A percentile compares a stretch with the other conserved stretches of the same genome.
Evolutionary conservation across 768 basidiomycete species (phyloP).

Genomic region (Boletus rex-veris): DNA sequence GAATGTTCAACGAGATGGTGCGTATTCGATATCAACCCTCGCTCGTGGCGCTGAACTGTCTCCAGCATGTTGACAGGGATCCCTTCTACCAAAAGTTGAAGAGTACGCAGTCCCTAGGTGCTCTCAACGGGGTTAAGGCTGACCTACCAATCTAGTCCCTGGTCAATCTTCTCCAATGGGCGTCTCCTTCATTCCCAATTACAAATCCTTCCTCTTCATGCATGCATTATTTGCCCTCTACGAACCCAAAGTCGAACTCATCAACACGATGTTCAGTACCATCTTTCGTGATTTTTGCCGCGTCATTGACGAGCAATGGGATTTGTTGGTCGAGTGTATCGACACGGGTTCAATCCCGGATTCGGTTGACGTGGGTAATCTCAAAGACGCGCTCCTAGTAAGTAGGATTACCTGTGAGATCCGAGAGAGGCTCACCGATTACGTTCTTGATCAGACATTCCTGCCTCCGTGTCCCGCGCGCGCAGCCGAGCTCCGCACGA

Average conservation of each 20-base stretch:
- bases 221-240: constrained; percentile 23
- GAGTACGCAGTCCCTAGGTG: neutral
- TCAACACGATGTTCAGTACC: constrained; percentile 22
- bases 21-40: neutral
- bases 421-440: neutral
- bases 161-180: constrained; percentile 14
- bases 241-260: constrained; percentile 18
- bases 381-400: constrained; percentile 13
- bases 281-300: constrained; percentile 22
- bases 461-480: constrained; percentile 16
- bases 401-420: neutral
- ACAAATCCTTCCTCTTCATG: constrained; percentile 21
- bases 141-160: constrained; percentile 7
- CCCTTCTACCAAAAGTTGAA: neutral
- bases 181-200: constrained; percentile 17
- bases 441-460: constrained; percentile 7
- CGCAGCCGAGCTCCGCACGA: constrained; percentile 13
- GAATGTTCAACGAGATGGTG: constrained; percentile 22
- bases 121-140: neutral
- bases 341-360: constrained; percentile 14
- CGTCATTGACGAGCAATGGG: constrained; percentile 20
- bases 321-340: constrained; percentile 18
- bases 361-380: constrained; percentile 7
- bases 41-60: neutral
- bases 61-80: constrained; percentile 15